These are phyloP conservation scores for Cytospora schulzeri DNA, from an alignment of 2,329 filamentous ascomycete species.

Conservation along the genomic window DNA sequence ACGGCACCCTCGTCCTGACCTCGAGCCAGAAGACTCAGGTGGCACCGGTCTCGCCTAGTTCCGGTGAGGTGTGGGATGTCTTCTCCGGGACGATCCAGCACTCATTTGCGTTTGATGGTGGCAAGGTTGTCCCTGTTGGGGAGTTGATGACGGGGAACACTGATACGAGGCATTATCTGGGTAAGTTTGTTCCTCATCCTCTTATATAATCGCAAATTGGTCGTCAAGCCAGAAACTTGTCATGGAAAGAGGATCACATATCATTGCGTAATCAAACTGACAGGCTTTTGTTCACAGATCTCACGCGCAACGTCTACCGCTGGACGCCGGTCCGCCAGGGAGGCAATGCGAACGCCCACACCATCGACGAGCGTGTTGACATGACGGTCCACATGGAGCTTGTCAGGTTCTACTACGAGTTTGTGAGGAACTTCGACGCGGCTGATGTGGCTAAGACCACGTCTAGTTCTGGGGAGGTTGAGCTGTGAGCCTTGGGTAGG, in stretches of 20 bases:
- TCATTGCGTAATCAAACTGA: too few relatives aligned
- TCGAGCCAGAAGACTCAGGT: slow-evolving; percentile 38
- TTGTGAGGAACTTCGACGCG: slow-evolving; percentile 42
- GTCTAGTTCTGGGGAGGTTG: background rate
- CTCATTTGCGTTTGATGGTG: slow-evolving; percentile 37
- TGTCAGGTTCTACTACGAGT: slow-evolving; percentile 42
- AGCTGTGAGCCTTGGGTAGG: slow-evolving; percentile 3
- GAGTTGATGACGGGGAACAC: slow-evolving; percentile 43
- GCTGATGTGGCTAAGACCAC: slow-evolving; percentile 26
- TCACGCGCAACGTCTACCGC: slow-evolving; percentile 43
- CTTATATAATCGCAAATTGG: background rate
- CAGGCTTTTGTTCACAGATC: slow-evolving; percentile 31
- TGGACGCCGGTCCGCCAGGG: slow-evolving; percentile 42
- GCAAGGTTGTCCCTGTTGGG: slow-evolving; percentile 40
- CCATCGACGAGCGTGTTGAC: slow-evolving; percentile 42
- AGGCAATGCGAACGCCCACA: slow-evolving; percentile 38
- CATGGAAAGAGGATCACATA: background rate
- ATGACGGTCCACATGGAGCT: slow-evolving; percentile 44
- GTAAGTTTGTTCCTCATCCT: slow-evolving; percentile 6
- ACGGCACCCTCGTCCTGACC: slow-evolving; percentile 42
- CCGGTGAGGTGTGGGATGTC: slow-evolving; percentile 33
- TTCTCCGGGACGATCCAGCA: slow-evolving; percentile 37
- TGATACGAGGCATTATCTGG: slow-evolving; percentile 41
- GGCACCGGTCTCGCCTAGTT: slow-evolving; percentile 41
- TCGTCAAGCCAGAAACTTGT: too few relatives aligned